Conservation (phyloP, 2,329 filamentous ascomycete species). For the Alternaria infectoria region DNA sequence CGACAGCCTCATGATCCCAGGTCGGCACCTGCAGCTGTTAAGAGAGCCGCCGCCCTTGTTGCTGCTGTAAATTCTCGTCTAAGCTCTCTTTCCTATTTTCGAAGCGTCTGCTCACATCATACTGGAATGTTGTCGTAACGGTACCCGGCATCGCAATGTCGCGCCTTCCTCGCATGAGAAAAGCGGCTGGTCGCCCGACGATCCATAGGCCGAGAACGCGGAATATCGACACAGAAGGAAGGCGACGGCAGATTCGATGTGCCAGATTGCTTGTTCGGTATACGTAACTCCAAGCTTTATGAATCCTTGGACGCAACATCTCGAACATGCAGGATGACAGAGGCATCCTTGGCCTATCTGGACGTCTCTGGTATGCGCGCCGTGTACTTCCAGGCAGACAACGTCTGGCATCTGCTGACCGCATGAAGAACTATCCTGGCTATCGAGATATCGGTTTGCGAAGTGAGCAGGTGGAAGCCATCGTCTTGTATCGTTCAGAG, state of each 20-base stretch:
- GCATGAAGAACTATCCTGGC: background rate
- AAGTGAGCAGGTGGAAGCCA: background rate
- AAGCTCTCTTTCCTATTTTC: background rate
- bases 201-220: background rate
- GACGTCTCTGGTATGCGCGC: background rate
- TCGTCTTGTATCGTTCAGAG: background rate
- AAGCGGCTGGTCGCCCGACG: background rate
- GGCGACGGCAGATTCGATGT: background rate
- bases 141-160: background rate
- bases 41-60: background rate
- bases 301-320: background rate
- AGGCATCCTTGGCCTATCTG: background rate
- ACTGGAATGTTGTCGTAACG: background rate
- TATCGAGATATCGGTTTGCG: background rate
- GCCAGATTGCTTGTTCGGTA: background rate
- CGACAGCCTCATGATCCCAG: background rate
- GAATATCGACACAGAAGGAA: background rate
- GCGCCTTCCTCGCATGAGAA: background rate
- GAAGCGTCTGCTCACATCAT: background rate
- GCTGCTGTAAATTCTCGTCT: background rate
- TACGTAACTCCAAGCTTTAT: background rate
- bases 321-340: background rate
- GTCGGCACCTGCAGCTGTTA: background rate
- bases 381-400: background rate
- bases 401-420: background rate